Conservation (phyloP, 345 rosid genomes). For the Balakata baccata region DNA sequence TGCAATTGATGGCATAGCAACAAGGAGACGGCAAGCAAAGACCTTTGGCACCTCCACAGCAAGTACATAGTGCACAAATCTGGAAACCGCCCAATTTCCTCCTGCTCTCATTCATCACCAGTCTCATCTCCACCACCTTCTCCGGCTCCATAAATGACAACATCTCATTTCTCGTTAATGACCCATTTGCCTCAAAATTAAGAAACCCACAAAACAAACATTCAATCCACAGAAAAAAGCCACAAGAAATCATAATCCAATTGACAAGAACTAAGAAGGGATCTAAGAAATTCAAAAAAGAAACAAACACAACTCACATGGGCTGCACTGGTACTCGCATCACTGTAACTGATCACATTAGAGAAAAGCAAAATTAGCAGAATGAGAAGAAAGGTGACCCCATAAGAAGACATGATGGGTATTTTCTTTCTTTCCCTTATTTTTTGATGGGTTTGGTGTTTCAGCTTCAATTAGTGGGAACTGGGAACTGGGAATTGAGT, state of each 20-base stretch:
- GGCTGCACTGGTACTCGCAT: constrained; percentile 22
- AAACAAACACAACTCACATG: constrained; percentile 35
- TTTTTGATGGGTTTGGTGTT: background rate
- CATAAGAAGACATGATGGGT: constrained; percentile 27
- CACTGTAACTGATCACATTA: constrained; percentile 30
- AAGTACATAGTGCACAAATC: constrained; percentile 90
- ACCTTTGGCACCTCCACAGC: constrained; percentile 87
- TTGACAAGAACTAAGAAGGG: constrained; percentile 19
- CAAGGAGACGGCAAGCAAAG: constrained; percentile 85
- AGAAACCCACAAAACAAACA: constrained; percentile 14
- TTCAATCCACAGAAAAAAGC: constrained; percentile 16
- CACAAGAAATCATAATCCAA: constrained; percentile 4
- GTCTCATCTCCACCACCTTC: constrained; percentile 50
- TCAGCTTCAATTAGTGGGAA: background rate
- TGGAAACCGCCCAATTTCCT: constrained; percentile 79
- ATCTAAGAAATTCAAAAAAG: constrained; percentile 22
- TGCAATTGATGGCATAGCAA: constrained; percentile 96
- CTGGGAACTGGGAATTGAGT: background rate
- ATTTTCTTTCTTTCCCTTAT: background rate
- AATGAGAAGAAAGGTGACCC: constrained; percentile 28
- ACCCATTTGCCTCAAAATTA: constrained; percentile 50
- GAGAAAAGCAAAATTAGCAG: constrained; percentile 36
- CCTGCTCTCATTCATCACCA: constrained; percentile 75
- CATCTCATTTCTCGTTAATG: constrained; percentile 40
- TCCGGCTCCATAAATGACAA: constrained; percentile 39